phyloP scores from a whole-genome alignment of 257 asterid species.

The Solanum corneliomulleri region DNA sequence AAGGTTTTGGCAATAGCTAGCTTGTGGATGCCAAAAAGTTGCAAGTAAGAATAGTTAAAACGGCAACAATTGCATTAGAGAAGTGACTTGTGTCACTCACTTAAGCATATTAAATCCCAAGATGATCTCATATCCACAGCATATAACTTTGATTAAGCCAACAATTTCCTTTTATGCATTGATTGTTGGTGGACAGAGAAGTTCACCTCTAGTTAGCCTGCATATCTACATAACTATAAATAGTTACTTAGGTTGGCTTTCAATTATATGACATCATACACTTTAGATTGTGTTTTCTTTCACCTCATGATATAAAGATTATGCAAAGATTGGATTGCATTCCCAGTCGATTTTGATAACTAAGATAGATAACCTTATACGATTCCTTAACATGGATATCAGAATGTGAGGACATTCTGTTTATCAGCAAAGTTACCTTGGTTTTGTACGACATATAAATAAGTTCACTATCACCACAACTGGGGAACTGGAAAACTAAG shows the following conservation, averaged over 20 bases:
- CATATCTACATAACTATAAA: not conserved
- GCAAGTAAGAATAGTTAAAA: not conserved
- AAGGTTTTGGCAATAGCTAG: not conserved
- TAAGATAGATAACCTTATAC: not conserved
- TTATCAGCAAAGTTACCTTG: not conserved
- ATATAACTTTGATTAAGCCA: not conserved
- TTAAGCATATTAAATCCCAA: not conserved
- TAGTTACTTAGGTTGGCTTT: no score
- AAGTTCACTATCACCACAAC: not conserved
- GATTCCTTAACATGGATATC: not conserved
- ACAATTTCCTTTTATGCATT: not conserved
- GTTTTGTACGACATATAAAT: not conserved
- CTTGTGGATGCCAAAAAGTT: not conserved
- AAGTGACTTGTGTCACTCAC: not conserved
- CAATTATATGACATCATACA: not conserved
- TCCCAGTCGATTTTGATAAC: not conserved
- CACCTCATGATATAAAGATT: not conserved
- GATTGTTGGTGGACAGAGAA: not conserved
- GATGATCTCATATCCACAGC: not conserved
- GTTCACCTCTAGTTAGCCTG: not conserved
- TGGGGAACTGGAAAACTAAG: not conserved
- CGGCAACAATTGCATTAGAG: not conserved
- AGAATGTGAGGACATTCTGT: not conserved
- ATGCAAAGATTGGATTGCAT: not conserved
- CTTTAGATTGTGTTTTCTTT: not conserved